Conservation (phyloP, 2,329 filamentous ascomycete species). For the Fusarium sp. region DNA sequence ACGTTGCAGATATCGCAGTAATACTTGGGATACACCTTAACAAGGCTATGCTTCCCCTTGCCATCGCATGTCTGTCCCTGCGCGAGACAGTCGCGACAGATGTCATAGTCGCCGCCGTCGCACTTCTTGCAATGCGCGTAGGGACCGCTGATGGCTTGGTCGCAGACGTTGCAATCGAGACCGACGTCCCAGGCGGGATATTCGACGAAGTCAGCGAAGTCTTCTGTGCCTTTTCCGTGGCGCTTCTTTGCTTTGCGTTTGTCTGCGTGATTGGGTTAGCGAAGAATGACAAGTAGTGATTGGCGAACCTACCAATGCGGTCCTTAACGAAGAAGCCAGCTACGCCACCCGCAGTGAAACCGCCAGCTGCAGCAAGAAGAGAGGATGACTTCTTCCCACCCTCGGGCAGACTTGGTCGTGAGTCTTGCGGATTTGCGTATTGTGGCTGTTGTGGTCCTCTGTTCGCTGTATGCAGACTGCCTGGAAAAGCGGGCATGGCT, state of each 20-base stretch:
- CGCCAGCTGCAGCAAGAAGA: conserved; percentile 22
- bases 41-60: conserved; percentile 20
- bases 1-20: conserved; percentile 23
- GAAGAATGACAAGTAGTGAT: rapidly evolving
- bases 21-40: conserved; percentile 36
- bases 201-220: conserved; percentile 26
- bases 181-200: conserved; percentile 20
- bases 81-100: conserved; percentile 26
- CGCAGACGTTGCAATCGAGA: conserved; percentile 21
- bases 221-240: conserved; percentile 11
- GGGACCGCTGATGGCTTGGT: conserved; percentile 22
- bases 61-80: conserved; percentile 25
- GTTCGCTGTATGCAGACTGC: neutral
- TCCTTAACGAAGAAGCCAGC: conserved; percentile 36
- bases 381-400: conserved; percentile 1
- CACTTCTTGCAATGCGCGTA: conserved; percentile 37
- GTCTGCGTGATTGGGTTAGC: neutral
- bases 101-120: conserved; percentile 30
- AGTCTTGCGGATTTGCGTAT: neutral
- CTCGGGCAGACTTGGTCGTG: neutral
- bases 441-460: neutral
- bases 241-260: conserved; percentile 36
- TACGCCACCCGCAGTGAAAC: conserved; percentile 30
- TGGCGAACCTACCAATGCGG: conserved; percentile 8
- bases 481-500: conserved; percentile 23